Evolutionary conservation across 2,329 filamentous ascomycete genomes (phyloP), one percentile per base, ranked within the genome.

Genomic region (Apiospora marii): DNA sequence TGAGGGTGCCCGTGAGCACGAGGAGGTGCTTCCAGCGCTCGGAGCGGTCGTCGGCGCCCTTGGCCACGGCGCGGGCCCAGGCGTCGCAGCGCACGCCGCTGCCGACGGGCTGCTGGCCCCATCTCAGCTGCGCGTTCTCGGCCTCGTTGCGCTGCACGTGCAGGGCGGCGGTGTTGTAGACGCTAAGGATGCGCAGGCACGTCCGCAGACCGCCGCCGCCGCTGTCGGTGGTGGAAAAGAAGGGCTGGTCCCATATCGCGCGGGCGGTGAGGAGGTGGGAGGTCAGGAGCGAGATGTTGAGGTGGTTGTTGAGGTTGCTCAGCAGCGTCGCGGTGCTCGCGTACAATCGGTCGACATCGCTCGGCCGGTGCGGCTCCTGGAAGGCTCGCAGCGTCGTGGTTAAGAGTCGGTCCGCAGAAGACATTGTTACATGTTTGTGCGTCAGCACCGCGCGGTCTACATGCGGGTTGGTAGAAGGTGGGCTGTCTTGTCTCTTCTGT

Each of bases 11-110:
- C 0, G 92, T 91, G 12, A 98, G 88, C 6, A 95, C 88, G n/a
- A 98, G 85, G 43, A 95, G 83, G 81, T 98, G 95, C 81, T 94
- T 92, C 94, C 94, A 98, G 78, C 94, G 86, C 37, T 86, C 87
- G 22, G 90, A 90, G 64, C 87, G 85, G 44, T 87, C 87, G 71
- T 91, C 89, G 13, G 88, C 85, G 48, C 89, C 90, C 76, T 87
- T 87, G 61, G 87, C 85, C 4, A 91, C 85, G 0, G 88, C 88
- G 27, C 86, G 84, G 12, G 88, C 84, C 89, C 90, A 92, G 30
- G 83, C 84, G 69, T 90, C 87, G 75, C 85, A 85, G 37, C 79
- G 74, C 12, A 90, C 74, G 4, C 84, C 85, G 70, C 85, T 83
- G 14, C 85, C 84, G n/a, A 79, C 74, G 24, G 73, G 79, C 44